Evolutionary conservation across 2,329 filamentous ascomycete species (phyloP), one percentile per base, ranked within the genome.

Genomic region (Ophiocordyceps robertsii): DNA sequence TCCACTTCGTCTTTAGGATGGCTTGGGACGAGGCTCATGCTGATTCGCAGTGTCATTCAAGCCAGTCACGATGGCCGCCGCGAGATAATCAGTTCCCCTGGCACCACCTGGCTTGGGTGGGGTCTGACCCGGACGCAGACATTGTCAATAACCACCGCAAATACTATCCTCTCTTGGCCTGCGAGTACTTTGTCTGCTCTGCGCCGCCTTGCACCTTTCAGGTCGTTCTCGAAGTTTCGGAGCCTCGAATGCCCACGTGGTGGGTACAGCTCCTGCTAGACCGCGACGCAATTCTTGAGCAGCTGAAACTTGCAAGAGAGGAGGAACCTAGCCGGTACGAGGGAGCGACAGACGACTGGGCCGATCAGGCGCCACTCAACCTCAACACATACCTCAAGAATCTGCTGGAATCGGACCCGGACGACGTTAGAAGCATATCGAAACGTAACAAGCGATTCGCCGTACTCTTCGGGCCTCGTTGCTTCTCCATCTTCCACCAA

Each of bases 371-470:
- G 0, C 59, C 69, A 3, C 41, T 52, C 7, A 72, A 71, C 11
- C 55, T 77, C 4, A 66, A 68, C 43, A 67, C 65, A 7, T 77
- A 77, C 40, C 55, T 76, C 4, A 66, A 64, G 29, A 72, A 77
- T 44, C 58, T 70, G 6, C 59, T 71, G 3, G 61, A 66, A 21
- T 55, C 56, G 1, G 54, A 56, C 2, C 56, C 56, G 1, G 58
- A 60, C 31, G 59, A 61, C 9, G 54, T 54, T 0, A 59, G 68
- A 37, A 69, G 60, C 40, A 75, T 78, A 31, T 72, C 72, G 2
- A 70, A 70, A 42, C 60, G 73, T 2, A 78, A 78, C 49, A 77
- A 76, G 52, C 66, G 69, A 13, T 77, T 77, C 43, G 58, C 60
- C 24, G 67, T 75, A 2, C 61, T 73, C 7, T 76, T 77, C 44